Conservation (phyloP, 768 basidiomycete genomes). For the Pulveroboletus sp. region DNA sequence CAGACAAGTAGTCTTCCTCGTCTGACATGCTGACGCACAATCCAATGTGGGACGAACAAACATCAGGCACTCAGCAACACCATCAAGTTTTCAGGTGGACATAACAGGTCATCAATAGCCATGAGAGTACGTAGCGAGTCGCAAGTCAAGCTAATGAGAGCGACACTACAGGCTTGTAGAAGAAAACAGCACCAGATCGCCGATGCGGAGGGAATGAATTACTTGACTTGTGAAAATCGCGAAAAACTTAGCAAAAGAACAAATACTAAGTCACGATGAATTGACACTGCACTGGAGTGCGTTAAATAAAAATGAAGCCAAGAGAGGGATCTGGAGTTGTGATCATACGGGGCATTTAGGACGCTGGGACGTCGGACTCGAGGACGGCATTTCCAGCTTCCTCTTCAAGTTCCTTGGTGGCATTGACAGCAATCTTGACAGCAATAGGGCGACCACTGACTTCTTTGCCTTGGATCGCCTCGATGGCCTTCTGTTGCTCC, state of each 20-base stretch:
- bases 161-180: conserved; percentile 31
- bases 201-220: conserved; percentile 17
- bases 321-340: conserved; percentile 20
- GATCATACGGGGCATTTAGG: conserved; percentile 19
- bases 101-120: conserved; percentile 28
- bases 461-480: conserved; percentile 82
- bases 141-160: conserved; percentile 22
- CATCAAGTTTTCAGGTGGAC: neutral
- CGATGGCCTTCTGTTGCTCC: conserved; percentile 90
- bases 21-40: conserved; percentile 50
- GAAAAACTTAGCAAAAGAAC: conserved; percentile 36
- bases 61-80: conserved; percentile 8
- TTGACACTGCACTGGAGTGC: conserved; percentile 21
- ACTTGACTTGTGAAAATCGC: conserved; percentile 36
- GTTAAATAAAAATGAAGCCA: conserved; percentile 28
- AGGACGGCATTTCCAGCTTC: conserved; percentile 39
- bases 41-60: conserved; percentile 19
- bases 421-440: conserved; percentile 95
- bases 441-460: conserved; percentile 82
- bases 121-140: conserved; percentile 30
- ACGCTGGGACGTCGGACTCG: conserved; percentile 32
- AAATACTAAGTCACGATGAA: conserved; percentile 32
- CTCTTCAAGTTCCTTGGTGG: conserved; percentile 62
- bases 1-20: conserved; percentile 84
- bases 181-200: conserved; percentile 50